Conservation (phyloP, 768 basidiomycete genomes). For the Tulasnella calospora region DNA sequence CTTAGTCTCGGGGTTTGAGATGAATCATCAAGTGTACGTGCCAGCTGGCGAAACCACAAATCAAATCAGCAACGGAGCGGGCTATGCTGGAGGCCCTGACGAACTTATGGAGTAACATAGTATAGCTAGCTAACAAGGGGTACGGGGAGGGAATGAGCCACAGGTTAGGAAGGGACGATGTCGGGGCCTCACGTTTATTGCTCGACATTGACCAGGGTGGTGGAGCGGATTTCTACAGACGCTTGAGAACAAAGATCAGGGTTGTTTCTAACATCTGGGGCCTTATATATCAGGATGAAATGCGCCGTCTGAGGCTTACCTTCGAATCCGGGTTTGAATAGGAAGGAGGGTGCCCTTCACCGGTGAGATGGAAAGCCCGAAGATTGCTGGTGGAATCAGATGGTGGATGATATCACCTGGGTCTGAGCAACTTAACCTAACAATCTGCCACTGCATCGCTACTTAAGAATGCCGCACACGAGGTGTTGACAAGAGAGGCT, state of each 20-base stretch:
- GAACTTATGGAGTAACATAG: background rate
- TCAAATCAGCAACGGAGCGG: background rate
- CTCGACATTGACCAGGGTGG: background rate
- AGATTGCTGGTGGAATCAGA: background rate
- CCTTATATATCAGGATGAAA: background rate
- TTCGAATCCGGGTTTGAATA: background rate
- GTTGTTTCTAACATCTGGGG: background rate
- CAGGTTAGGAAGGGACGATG: no score
- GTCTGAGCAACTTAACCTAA: background rate
- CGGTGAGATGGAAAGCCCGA: background rate
- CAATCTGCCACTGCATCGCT: no score
- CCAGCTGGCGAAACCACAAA: background rate
- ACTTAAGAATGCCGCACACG: background rate
- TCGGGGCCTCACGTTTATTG: background rate
- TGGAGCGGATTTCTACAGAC: background rate
- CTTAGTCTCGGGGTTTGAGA: background rate
- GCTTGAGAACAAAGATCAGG: background rate
- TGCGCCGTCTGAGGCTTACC: background rate
- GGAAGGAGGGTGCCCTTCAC: background rate
- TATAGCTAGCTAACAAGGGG: background rate
- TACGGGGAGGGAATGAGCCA: background rate
- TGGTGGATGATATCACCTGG: background rate
- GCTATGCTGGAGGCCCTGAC: background rate
- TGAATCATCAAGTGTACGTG: background rate
- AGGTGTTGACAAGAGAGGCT: background rate